A percentile compares a stretch with the other conserved stretches of the same genome.
Conservation (phyloP, 2,329 filamentous ascomycete genomes). For the Tolypocladium tropicale region DNA sequence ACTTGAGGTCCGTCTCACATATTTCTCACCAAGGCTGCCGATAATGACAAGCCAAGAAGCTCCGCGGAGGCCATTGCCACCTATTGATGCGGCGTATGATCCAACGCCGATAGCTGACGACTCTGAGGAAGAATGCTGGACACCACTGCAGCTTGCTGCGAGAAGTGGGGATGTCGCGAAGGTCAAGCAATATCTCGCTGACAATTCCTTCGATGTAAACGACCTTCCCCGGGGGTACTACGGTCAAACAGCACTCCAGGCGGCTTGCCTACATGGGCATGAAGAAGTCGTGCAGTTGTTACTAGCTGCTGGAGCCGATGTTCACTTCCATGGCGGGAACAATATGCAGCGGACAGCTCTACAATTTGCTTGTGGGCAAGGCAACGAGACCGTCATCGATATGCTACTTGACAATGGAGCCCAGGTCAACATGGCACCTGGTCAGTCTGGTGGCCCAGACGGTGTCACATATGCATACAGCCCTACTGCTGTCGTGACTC, state of each 20-base stretch:
- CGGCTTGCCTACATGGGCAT: not conserved
- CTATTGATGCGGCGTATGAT: not conserved
- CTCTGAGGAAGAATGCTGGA: not conserved
- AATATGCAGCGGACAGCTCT: not conserved
- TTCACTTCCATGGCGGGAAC: not conserved
- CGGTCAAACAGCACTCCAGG: not conserved
- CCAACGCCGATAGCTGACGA: not conserved
- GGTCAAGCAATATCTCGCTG: not conserved
- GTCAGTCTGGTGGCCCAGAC: not conserved
- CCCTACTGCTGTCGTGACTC: not conserved
- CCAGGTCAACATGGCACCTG: not conserved
- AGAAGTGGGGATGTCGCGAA: not conserved
- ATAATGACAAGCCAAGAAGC: not conserved
- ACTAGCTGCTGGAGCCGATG: not conserved
- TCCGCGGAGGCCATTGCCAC: not conserved
- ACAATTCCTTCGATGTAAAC: not conserved
- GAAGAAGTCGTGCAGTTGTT: not conserved
- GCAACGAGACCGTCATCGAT: not conserved
- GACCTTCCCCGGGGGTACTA: not conserved
- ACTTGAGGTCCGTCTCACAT: too few species aligned
- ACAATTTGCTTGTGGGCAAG: not conserved
- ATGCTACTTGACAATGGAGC: not conserved
- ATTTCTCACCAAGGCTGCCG: not conserved
- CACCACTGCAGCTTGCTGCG: not conserved
- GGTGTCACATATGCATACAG: not conserved